Evolutionary conservation across 2,329 filamentous ascomycete genomes (phyloP), one percentile per base, ranked within the genome.

Genomic region (Ophiostoma quercus): DNA sequence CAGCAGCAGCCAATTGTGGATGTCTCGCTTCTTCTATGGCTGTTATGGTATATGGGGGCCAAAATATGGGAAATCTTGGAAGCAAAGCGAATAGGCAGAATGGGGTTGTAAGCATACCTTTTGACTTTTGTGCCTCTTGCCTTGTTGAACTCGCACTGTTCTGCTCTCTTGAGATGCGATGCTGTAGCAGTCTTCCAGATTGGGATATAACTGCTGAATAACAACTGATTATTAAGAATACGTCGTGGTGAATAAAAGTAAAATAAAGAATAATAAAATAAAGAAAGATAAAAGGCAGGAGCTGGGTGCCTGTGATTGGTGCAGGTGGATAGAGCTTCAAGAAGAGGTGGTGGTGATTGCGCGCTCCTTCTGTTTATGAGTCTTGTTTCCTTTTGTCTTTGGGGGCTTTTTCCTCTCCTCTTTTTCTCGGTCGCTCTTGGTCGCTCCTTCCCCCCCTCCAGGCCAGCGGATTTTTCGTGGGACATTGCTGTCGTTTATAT

Each of bases 401-500:
- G 34, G 34, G 34, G 34, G 34, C 34, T 34, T 34, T 34, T 63
- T 16, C 14, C 63, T 66, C 37, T 66, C 34, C 37, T 67, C 19
- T 60, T 70, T 70, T 68, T 14, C 67, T 41, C 54, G 63, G 66
- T 67, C 63, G 65, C 32, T 39, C 60, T 68, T 25, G 39, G 39
- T 41, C 39, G 39, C 39, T 47, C 43, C 6, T 47, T 47, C 19
- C 43, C 41, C 70, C 68, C 57, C 68, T 57, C 71, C 68, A 69
- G 66, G 62, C 69, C 70, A 67, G 71, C 70, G 70, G 71, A 37
- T 73, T 74, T 72, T 74, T 74, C 73, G 77, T 79, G 80, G 80
- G 80, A 82, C 79, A 78, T 76, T 73, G 77, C 76, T 75, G 75
- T 72, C 80, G 81, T 83, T 83, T 83, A 83, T 83, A 83, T 83